phyloP scores from a whole-genome alignment of 2,329 filamentous ascomycete species.

The Hypoxylon sp. region DNA sequence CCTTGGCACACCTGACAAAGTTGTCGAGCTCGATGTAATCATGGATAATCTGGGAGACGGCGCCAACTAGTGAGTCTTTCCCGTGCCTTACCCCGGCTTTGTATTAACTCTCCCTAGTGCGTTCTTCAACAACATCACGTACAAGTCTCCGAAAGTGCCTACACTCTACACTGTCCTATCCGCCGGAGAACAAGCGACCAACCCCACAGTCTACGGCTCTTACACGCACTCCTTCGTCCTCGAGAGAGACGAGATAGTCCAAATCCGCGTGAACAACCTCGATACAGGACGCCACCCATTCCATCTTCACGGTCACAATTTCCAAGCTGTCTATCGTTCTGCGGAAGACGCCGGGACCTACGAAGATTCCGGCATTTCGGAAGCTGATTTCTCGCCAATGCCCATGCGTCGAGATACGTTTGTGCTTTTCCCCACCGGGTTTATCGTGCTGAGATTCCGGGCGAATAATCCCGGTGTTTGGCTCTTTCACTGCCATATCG shows the following conservation, averaged over 20 bases:
- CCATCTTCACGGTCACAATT: slow-evolving; percentile 83
- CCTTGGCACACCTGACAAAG: slow-evolving; percentile 73
- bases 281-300: slow-evolving; percentile 81
- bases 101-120: no score
- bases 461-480: slow-evolving; percentile 79
- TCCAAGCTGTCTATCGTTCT: slow-evolving; percentile 76
- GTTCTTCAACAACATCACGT: slow-evolving; percentile 84
- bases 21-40: slow-evolving; percentile 73
- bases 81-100: no score
- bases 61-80: slow-evolving; percentile 70
- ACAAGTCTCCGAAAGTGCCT: slow-evolving; percentile 81
- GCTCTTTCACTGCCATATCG: slow-evolving; percentile 86
- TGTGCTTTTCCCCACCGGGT: slow-evolving; percentile 74
- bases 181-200: slow-evolving; percentile 69
- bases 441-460: slow-evolving; percentile 77
- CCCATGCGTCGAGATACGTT: slow-evolving; percentile 80
- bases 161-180: slow-evolving; percentile 83
- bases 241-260: slow-evolving; percentile 75
- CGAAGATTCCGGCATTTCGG: slow-evolving; percentile 61
- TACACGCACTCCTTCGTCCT: slow-evolving; percentile 78
- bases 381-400: slow-evolving; percentile 64
- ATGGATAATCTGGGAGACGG: slow-evolving; percentile 80
- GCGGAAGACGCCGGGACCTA: slow-evolving; percentile 71
- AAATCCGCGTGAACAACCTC: slow-evolving; percentile 83
- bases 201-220: slow-evolving; percentile 75